Percentiles rank a stretch among this genome's conserved stretches.
These are phyloP conservation scores for Didymella keratinophila DNA, from an alignment of 2,329 filamentous ascomycete genomes.

Conservation along the genomic window DNA sequence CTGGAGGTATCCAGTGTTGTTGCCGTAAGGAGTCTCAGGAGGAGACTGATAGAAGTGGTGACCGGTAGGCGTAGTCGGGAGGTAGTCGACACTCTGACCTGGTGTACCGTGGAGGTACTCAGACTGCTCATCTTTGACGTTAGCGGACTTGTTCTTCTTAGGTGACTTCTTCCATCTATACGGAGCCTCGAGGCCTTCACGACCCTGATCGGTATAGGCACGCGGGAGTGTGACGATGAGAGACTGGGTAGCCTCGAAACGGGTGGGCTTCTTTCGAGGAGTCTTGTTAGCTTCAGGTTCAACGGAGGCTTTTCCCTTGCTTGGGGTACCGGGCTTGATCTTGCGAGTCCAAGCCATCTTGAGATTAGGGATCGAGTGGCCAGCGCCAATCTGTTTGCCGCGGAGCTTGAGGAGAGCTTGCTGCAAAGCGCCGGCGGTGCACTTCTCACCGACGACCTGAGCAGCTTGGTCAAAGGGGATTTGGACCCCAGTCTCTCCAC, in stretches of 20 bases:
- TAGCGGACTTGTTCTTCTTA: slow-evolving; percentile 2
- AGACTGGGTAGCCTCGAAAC: slow-evolving; percentile 17
- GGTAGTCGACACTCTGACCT: neutral
- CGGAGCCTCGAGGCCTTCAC: slow-evolving; percentile 10
- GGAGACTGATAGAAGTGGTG: neutral
- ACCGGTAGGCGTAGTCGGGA: neutral
- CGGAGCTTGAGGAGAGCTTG: slow-evolving; percentile 47
- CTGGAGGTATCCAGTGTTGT: slow-evolving; percentile 5
- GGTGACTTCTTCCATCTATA: slow-evolving; percentile 16
- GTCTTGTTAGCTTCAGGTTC: slow-evolving; percentile 7
- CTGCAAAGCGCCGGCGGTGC: slow-evolving; percentile 42
- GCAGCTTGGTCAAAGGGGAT: slow-evolving; percentile 45
- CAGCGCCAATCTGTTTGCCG: slow-evolving; percentile 30
- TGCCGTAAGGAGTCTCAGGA: neutral
- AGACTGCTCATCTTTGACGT: neutral
- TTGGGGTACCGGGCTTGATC: slow-evolving; percentile 15
- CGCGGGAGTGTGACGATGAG: slow-evolving; percentile 18
- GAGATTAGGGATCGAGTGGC: slow-evolving; percentile 32
- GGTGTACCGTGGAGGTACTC: neutral
- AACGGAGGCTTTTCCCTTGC: slow-evolving; percentile 15
- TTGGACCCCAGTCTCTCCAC: slow-evolving; percentile 37
- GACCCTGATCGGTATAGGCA: slow-evolving; percentile 3
- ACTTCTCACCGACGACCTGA: slow-evolving; percentile 31
- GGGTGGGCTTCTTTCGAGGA: slow-evolving; percentile 20
- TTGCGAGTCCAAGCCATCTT: slow-evolving; percentile 39